These are phyloP conservation scores for Cladosporium oxysporum DNA, from an alignment of 2,329 filamentous ascomycete genomes.

Conservation along the genomic window DNA sequence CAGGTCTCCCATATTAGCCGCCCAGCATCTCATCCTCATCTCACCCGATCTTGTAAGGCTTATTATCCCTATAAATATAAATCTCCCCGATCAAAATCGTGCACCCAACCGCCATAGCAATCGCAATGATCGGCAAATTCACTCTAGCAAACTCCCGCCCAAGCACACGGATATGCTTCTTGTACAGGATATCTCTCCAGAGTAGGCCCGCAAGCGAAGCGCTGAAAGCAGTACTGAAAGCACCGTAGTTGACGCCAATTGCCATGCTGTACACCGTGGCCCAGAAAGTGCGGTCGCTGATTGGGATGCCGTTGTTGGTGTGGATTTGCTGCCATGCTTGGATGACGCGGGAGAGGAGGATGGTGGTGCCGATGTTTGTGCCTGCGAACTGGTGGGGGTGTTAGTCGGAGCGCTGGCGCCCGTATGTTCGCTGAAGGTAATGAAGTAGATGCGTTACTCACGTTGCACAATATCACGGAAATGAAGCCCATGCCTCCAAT, in stretches of 20 bases:
- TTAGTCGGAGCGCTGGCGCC: constrained; percentile 23
- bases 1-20: neutral
- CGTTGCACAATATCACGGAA: constrained; percentile 70
- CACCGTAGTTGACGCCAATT: constrained; percentile 72
- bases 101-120: constrained; percentile 66
- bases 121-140: constrained; percentile 70
- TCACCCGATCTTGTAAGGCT: constrained; percentile 38
- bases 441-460: constrained; percentile 46
- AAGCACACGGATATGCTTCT: constrained; percentile 68
- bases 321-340: constrained; percentile 69
- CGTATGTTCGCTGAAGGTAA: neutral
- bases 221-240: constrained; percentile 71
- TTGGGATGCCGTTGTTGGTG: constrained; percentile 44
- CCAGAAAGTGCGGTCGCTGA: constrained; percentile 69
- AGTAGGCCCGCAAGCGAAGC: constrained; percentile 70
- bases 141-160: constrained; percentile 66
- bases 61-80: constrained; percentile 55
- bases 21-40: neutral
- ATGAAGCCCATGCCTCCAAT: constrained; percentile 74
- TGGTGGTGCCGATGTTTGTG: constrained; percentile 75
- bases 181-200: constrained; percentile 68
- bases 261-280: constrained; percentile 75
- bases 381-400: constrained; percentile 62
- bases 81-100: constrained; percentile 64
- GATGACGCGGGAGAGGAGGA: constrained; percentile 69